These are phyloP conservation scores for Stagonosporopsis cucurbitacearum DNA, from an alignment of 2,329 filamentous ascomycete genomes.

Conservation along the genomic window DNA sequence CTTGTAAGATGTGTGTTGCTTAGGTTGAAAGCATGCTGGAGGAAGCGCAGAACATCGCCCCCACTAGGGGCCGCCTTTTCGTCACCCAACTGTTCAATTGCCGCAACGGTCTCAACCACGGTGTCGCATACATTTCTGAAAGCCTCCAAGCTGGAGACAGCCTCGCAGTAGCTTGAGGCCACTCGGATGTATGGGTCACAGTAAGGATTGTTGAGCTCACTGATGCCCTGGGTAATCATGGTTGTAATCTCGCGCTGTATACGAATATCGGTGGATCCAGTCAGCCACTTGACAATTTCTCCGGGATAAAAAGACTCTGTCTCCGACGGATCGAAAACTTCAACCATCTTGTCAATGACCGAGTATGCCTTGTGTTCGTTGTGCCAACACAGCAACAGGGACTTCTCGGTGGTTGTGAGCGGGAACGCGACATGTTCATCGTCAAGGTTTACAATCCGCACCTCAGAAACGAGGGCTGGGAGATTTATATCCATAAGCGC, in stretches of 20 bases:
- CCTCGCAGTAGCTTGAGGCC: conserved; percentile 42
- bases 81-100: conserved; percentile 7
- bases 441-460: conserved; percentile 33
- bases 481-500: conserved; percentile 37
- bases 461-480: conserved; percentile 12
- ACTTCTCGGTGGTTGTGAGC: conserved; percentile 32
- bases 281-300: conserved; percentile 43
- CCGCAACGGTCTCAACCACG: conserved; percentile 29
- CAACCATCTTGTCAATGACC: conserved; percentile 46
- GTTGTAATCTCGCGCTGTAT: conserved; percentile 26
- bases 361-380: conserved; percentile 37
- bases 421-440: conserved; percentile 36
- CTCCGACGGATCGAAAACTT: conserved; percentile 41
- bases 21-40: conserved; percentile 14
- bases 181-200: conserved; percentile 44
- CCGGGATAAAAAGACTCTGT: conserved; percentile 43
- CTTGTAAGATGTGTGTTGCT: neutral
- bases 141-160: conserved; percentile 18
- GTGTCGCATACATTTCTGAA: conserved; percentile 29
- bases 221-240: conserved; percentile 42
- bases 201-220: conserved; percentile 29
- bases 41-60: conserved; percentile 36
- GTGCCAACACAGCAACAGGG: conserved; percentile 37
- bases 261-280: conserved; percentile 25
- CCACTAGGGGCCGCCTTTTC: conserved; percentile 32